Evolutionary conservation across 192 early-diverging fungal genomes (phyloP).

Genomic region (Paraglomus occultum): DNA sequence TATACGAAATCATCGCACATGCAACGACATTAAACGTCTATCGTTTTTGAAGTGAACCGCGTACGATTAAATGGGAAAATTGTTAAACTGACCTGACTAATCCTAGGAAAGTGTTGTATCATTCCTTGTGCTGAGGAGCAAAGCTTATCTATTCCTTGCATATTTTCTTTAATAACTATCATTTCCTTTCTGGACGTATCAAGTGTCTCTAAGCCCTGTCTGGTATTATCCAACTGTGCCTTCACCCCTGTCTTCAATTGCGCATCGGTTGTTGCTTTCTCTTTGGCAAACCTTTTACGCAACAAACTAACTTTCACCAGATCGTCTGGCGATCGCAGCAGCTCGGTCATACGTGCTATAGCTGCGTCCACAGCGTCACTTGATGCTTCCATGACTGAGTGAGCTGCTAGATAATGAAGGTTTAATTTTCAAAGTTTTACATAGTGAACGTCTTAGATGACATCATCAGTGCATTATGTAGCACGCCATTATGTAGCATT

Average conservation of each 20-base stretch:
- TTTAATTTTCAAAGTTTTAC: too few relatives aligned
- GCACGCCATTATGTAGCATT: too few relatives aligned
- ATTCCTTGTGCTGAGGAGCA: constrained; percentile 83
- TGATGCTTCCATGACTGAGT: constrained; percentile 14
- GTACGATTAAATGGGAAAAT: neutral
- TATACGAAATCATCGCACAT: neutral
- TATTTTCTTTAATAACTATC: constrained; percentile 62
- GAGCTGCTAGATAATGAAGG: too few relatives aligned
- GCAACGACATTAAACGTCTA: neutral
- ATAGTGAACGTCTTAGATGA: too few relatives aligned
- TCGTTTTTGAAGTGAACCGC: neutral
- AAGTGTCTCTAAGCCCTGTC: constrained; percentile 83
- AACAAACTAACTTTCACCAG: constrained; percentile 80
- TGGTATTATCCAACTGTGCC: constrained; percentile 85
- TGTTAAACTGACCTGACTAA: constrained; percentile 67
- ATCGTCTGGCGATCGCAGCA: constrained; percentile 94
- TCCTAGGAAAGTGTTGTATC: constrained; percentile 87
- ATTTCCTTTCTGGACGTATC: constrained; percentile 63
- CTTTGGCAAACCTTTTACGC: constrained; percentile 80
- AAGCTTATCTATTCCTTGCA: constrained; percentile 81
- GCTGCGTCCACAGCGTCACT: constrained; percentile 68
- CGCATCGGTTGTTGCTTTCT: constrained; percentile 46
- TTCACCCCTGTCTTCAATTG: constrained; percentile 95
- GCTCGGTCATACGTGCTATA: constrained; percentile 73
- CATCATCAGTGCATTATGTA: too few relatives aligned